Evolutionary conservation across 176 grass and related monocot species (phyloP), one percentile per base, ranked within the genome.

Genomic region (Poa pratensis): DNA sequence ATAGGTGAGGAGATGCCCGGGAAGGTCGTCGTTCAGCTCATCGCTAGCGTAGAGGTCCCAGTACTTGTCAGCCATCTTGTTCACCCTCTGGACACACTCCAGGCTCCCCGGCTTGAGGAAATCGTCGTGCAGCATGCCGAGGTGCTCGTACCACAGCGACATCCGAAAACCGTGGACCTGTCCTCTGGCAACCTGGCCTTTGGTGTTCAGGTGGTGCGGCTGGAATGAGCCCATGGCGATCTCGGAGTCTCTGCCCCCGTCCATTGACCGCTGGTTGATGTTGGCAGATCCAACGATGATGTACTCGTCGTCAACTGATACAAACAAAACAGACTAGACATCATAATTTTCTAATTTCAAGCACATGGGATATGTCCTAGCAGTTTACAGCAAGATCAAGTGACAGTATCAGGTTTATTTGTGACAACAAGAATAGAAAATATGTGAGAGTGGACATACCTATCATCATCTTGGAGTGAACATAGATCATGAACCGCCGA

Each of bases 401-500:
- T 68, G 37, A 51, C 26, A 73, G 7, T 58, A 58, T 58, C 54
- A 9, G 6, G 54, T n/a, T 37, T 46, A 18, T 86, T 60, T 65
- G 74, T 59, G 22, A 57, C 50, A 32, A 9, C 30, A 69, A 49
- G 12, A 68, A 69, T 26, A 8, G 32, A 82, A 48, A 52, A 42
- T 26, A 19, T 1, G 1, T 14, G 9, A 3, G 11, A 82, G 50
- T n/a, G 66, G 27, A 23, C 79, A 57, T 89, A 97, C 91, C 94
- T 69, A 97, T 94, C 94, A 97, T 97, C 94, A 97, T 97, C 72
- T 97, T 97, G 63, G 89, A 83, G 58, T 94, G 94, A 77, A 94
- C 91, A 45, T 97, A 97, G 49, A 97, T 97, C 94, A 94, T 97
- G 87, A 97, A 97, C 16, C 94, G 87, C 52, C 94, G 89, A 34